A percentile compares a stretch with the other conserved stretches of the same genome.
phyloP scores from a whole-genome alignment of 2,329 filamentous ascomycete genomes.

The Beauveria sp. region DNA sequence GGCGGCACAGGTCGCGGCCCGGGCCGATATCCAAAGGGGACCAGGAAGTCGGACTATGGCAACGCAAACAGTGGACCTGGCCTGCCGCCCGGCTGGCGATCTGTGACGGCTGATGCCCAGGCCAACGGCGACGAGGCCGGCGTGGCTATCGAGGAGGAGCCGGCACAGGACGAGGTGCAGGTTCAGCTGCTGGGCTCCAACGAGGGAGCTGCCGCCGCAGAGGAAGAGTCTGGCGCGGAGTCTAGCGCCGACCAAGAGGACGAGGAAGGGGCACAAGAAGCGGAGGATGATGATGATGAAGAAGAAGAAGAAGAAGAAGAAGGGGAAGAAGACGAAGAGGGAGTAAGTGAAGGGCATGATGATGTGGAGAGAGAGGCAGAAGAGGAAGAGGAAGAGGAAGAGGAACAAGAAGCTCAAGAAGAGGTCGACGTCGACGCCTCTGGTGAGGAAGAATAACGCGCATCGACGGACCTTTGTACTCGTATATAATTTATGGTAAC shows the following conservation, averaged over 20 bases:
- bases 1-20: slow-evolving; percentile 58
- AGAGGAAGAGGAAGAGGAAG: not conserved
- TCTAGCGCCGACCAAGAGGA: not conserved
- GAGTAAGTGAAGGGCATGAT: not conserved
- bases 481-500: not conserved
- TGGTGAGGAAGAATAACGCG: slow-evolving; percentile 25
- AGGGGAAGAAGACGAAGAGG: not conserved
- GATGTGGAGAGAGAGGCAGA: not conserved
- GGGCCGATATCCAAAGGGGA: slow-evolving; percentile 60
- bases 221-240: slow-evolving; percentile 7
- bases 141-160: slow-evolving; percentile 17
- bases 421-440: slow-evolving; percentile 27
- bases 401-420: not conserved
- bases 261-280: slow-evolving; percentile 1
- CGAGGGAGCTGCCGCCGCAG: slow-evolving; percentile 15
- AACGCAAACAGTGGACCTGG: slow-evolving; percentile 60
- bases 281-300: slow-evolving; percentile 20
- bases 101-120: slow-evolving; percentile 21
- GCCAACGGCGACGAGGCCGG: slow-evolving; percentile 12
- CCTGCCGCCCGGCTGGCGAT: slow-evolving; percentile 49
- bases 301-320: not conserved
- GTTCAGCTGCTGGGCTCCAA: slow-evolving; percentile 22
- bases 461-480: not conserved
- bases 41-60: slow-evolving; percentile 60
- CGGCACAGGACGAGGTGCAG: slow-evolving; percentile 26